Evolutionary conservation across 2,329 filamentous ascomycete genomes (phyloP).

Genomic region (Trichophyton simii): DNA sequence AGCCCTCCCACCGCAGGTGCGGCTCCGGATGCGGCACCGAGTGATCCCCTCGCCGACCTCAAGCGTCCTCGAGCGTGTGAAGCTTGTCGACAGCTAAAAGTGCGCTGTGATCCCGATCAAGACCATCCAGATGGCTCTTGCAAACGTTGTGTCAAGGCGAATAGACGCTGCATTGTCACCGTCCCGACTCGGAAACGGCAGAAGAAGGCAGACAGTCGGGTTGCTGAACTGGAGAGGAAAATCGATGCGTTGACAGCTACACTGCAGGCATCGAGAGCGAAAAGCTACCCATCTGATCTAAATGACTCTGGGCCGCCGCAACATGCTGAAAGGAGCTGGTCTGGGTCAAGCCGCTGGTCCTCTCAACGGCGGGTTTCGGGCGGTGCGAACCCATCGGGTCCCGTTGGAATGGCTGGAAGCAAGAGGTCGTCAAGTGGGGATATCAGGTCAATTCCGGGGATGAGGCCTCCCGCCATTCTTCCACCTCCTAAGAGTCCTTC

Average conservation of each 20-base stretch:
- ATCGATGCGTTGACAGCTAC: slow-evolving; percentile 79
- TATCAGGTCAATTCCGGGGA: slow-evolving; percentile 13
- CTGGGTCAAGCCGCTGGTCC: neutral
- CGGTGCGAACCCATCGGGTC: neutral
- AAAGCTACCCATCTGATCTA: neutral
- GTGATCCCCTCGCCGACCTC: slow-evolving; percentile 34
- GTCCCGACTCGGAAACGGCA: slow-evolving; percentile 64
- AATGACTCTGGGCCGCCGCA: neutral
- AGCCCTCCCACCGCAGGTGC: neutral
- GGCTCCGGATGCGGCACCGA: neutral
- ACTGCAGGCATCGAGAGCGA: slow-evolving; percentile 45
- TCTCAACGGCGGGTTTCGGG: neutral
- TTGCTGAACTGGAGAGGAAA: slow-evolving; percentile 84
- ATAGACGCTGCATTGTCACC: slow-evolving; percentile 65
- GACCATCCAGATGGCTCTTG: slow-evolving; percentile 51
- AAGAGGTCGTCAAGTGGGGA: slow-evolving; percentile 25
- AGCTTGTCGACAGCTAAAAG: slow-evolving; percentile 62
- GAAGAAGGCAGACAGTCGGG: slow-evolving; percentile 82
- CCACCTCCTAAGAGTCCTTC: slow-evolving; percentile 5
- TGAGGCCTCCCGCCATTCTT: slow-evolving; percentile 9
- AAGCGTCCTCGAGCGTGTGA: slow-evolving; percentile 64
- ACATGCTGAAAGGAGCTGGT: neutral
- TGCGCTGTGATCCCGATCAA: slow-evolving; percentile 69
- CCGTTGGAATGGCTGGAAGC: slow-evolving; percentile 14
- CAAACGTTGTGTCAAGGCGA: slow-evolving; percentile 66